Conservation (phyloP, 2,329 filamentous ascomycete genomes). For the Blastomyces silverae region DNA sequence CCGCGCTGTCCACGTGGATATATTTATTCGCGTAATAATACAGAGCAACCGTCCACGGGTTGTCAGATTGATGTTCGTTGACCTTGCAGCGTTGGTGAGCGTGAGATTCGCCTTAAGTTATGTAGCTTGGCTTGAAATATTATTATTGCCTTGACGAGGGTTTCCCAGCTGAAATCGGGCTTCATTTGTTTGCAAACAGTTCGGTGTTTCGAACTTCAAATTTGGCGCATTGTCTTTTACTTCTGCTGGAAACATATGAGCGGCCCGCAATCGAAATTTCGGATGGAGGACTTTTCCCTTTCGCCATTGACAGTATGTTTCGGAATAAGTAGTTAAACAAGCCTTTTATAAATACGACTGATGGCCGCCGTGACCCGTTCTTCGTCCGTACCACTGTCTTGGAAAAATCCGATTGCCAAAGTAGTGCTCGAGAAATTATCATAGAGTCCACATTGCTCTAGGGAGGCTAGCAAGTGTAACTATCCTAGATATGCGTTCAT, state of each 20-base stretch:
- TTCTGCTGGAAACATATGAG: not conserved
- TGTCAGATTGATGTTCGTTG: not conserved
- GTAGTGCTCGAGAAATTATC: no score
- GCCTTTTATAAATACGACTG: not conserved
- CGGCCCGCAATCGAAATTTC: not conserved
- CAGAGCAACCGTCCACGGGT: no score
- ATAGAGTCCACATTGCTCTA: no score
- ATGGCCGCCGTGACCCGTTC: not conserved
- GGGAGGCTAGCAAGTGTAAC: no score
- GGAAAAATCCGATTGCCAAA: no score
- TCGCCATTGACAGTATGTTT: not conserved
- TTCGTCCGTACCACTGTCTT: no score
- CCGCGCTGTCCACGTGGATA: not conserved
- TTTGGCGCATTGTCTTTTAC: not conserved
- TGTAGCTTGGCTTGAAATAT: not conserved
- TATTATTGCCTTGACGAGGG: not conserved
- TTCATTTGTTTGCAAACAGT: not conserved
- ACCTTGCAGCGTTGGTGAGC: not conserved
- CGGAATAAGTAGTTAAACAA: not conserved
- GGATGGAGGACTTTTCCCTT: not conserved
- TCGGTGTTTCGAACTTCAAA: conserved; percentile 4
- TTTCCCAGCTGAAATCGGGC: not conserved
- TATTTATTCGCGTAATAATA: no score
- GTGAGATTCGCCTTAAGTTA: not conserved
- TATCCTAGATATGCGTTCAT: not conserved